Evolutionary conservation across 345 rosid genomes (phyloP).

Genomic region (Euphorbia peplus): DNA sequence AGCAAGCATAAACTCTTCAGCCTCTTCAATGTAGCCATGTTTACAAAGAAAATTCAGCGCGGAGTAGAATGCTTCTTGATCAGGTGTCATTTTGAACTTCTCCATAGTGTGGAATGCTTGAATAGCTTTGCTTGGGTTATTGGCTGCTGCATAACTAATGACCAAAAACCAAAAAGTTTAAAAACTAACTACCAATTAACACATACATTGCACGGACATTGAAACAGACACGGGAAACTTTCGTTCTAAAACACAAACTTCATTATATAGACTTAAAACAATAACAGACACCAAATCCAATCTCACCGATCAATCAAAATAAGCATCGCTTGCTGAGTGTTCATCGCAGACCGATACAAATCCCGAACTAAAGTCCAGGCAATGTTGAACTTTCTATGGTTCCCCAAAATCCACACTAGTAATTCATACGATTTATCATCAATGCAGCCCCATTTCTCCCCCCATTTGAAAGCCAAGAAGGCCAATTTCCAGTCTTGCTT

Average conservation of each 20-base stretch:
- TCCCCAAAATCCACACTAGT: conserved; percentile 70
- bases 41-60: conserved; percentile 56
- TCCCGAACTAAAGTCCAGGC: conserved; percentile 86
- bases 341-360: conserved; percentile 44
- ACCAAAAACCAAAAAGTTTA: too few species aligned
- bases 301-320: conserved; percentile 77
- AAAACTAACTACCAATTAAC: too few species aligned
- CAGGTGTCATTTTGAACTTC: conserved; percentile 65
- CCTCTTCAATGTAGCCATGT: conserved; percentile 83
- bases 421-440: conserved; percentile 50
- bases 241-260: too few species aligned
- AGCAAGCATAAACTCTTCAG: conserved; percentile 84
- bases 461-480: conserved; percentile 76
- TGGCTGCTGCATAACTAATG: conserved; percentile 72
- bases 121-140: conserved; percentile 71
- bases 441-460: conserved; percentile 45
- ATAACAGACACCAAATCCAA: conserved; percentile 1
- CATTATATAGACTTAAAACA: too few species aligned
- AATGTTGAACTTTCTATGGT: conserved; percentile 59
- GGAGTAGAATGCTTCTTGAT: conserved; percentile 66
- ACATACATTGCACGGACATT: too few species aligned
- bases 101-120: conserved; percentile 64
- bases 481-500: conserved; percentile 71
- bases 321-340: conserved; percentile 61
- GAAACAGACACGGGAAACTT: too few species aligned